Evolutionary conservation across 495 filamentous ascomycete species (phyloP).

Genomic region (Neurospora sp.): DNA sequence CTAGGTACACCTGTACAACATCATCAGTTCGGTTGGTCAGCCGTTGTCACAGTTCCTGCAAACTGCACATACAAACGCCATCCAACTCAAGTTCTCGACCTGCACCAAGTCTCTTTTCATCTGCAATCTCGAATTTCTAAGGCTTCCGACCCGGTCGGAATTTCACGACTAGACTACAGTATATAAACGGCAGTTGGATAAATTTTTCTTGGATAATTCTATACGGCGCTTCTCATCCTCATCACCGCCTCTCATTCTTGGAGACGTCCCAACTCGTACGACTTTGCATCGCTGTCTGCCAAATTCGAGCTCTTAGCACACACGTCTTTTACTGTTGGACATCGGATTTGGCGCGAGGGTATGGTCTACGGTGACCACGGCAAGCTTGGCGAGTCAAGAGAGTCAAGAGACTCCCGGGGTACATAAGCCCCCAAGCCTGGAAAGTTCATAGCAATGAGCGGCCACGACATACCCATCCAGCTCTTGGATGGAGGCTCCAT

Average conservation of each 20-base stretch:
- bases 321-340: neutral
- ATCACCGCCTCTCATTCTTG: neutral
- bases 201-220: neutral
- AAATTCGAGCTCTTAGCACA: neutral
- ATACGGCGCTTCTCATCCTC: neutral
- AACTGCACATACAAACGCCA: neutral
- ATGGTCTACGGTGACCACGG: neutral
- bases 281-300: neutral
- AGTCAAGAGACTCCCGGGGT: neutral
- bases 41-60: neutral
- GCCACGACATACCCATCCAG: conserved; percentile 26
- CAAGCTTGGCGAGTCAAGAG: neutral
- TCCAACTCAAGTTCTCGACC: neutral
- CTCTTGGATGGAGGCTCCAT: conserved; percentile 19
- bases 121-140: neutral
- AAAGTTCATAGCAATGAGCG: conserved; percentile 10
- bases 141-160: neutral
- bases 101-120: neutral
- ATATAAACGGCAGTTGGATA: neutral
- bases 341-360: neutral
- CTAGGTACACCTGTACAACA: neutral
- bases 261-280: neutral
- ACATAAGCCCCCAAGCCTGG: neutral
- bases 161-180: neutral
- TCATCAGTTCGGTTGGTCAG: neutral